These are phyloP conservation scores for Stygiomarasmius scandens DNA, from an alignment of 1,284 basidiomycete genomes.

Conservation along the genomic window DNA sequence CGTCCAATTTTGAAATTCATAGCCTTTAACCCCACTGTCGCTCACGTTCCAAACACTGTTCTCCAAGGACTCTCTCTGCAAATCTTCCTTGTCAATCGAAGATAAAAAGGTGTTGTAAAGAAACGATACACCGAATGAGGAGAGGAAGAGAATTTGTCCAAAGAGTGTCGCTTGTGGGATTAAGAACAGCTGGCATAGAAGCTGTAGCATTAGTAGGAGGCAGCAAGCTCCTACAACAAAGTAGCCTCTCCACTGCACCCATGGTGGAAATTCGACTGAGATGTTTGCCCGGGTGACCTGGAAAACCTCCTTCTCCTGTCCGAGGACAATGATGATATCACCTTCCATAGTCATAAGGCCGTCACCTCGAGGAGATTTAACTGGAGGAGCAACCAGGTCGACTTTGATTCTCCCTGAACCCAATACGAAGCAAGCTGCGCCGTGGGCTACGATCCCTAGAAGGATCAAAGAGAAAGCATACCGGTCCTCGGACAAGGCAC, in stretches of 20 bases:
- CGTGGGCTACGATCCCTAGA: neutral
- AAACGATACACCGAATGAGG: conserved; percentile 31
- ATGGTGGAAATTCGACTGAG: conserved; percentile 21
- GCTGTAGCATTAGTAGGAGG: conserved; percentile 29
- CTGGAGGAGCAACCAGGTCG: neutral
- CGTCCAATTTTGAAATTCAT: neutral
- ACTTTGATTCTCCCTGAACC: neutral
- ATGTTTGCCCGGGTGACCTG: conserved; percentile 26
- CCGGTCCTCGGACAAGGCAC: neutral
- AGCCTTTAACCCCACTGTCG: neutral
- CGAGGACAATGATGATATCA: neutral
- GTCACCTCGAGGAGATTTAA: neutral
- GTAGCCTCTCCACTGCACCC: conserved; percentile 21
- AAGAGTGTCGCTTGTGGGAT: conserved; percentile 32
- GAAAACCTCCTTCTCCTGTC: neutral
- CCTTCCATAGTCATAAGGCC: neutral
- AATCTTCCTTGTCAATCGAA: neutral
- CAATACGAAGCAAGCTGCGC: neutral
- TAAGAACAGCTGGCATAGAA: conserved; percentile 32
- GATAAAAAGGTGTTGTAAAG: conserved; percentile 31
- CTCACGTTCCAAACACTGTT: neutral
- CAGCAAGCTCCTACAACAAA: conserved; percentile 28
- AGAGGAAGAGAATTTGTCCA: conserved; percentile 35
- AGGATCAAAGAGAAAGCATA: neutral
- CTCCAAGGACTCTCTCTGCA: neutral